Percentiles rank a stretch among this genome's conserved stretches.
Evolutionary conservation across 441 rosid species (phyloP).

Genomic region (Pelargonium citronellum): DNA sequence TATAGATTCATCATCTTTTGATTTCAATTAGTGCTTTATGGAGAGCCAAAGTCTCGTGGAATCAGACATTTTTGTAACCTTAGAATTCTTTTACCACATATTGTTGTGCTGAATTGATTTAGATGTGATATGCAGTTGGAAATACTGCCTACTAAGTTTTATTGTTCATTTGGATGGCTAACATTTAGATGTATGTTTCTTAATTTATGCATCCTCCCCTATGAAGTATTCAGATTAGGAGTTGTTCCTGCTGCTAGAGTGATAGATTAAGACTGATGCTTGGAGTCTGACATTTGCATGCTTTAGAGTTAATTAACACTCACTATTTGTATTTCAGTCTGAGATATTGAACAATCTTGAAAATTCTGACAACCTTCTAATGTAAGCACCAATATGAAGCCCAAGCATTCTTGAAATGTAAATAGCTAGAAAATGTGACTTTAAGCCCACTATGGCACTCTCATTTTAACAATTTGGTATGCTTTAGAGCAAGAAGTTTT

Average conservation of each 20-base stretch:
- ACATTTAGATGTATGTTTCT: neutral
- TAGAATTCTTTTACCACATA: neutral
- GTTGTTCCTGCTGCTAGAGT: neutral
- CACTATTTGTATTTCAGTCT: conserved; percentile 2
- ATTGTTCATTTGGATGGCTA: neutral
- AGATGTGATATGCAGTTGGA: conserved; percentile 1
- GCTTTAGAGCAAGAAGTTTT: neutral
- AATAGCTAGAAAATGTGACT: neutral
- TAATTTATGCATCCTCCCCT: conserved; percentile 1
- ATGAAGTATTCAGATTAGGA: neutral
- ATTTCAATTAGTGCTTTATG: neutral
- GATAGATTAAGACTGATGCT: neutral
- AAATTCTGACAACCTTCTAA: too few relatives aligned
- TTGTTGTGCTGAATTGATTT: neutral
- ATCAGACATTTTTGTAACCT: neutral
- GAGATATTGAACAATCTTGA: neutral
- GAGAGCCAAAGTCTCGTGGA: neutral
- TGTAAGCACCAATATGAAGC: too few relatives aligned
- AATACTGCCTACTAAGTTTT: neutral
- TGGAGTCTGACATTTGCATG: neutral
- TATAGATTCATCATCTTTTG: neutral
- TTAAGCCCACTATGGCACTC: neutral
- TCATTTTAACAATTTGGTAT: neutral
- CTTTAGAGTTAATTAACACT: neutral
- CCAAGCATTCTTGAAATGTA: neutral